Conservation (phyloP, 2,329 filamentous ascomycete genomes). For the Beauveria sp. region DNA sequence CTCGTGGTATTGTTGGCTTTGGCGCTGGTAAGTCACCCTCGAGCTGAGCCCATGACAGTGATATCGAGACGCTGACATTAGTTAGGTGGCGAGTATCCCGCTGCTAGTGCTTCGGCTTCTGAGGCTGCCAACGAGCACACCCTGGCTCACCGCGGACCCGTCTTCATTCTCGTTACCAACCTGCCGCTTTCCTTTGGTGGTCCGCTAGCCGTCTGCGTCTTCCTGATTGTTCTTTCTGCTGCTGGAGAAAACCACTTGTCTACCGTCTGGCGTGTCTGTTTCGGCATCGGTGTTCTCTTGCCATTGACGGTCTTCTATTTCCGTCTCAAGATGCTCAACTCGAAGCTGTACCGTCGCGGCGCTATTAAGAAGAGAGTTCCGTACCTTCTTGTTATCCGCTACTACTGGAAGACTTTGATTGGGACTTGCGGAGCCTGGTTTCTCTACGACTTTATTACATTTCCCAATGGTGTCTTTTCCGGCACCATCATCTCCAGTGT, state of each 20-base stretch:
- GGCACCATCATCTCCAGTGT: slow-evolving; percentile 34
- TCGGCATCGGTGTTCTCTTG: slow-evolving; percentile 39
- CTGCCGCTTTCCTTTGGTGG: slow-evolving; percentile 25
- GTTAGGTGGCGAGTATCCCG: slow-evolving; percentile 36
- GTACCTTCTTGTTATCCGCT: slow-evolving; percentile 40
- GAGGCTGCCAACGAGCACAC: slow-evolving; percentile 41
- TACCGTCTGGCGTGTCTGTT: slow-evolving; percentile 41
- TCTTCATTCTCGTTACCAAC: slow-evolving; percentile 41
- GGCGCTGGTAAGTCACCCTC: slow-evolving; percentile 24
- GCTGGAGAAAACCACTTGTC: slow-evolving; percentile 26
- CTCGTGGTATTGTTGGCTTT: slow-evolving; percentile 41
- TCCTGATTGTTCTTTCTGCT: slow-evolving; percentile 37
- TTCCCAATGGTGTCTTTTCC: slow-evolving; percentile 40
- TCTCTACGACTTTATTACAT: slow-evolving; percentile 42
- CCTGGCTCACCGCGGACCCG: slow-evolving; percentile 29
- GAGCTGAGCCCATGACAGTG: not conserved
- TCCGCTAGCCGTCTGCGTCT: slow-evolving; percentile 33
- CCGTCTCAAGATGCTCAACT: slow-evolving; percentile 45
- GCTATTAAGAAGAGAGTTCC: slow-evolving; percentile 46
- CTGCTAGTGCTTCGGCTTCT: slow-evolving; percentile 36
- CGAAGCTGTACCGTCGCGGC: slow-evolving; percentile 41
- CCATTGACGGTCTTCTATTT: slow-evolving; percentile 50
- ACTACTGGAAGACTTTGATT: slow-evolving; percentile 47
- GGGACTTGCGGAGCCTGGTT: slow-evolving; percentile 51
- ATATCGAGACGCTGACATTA: not conserved